Base-by-base conservation (phyloP, 2,329 filamentous ascomycete genomes). In the Capronia epimyces region DNA sequence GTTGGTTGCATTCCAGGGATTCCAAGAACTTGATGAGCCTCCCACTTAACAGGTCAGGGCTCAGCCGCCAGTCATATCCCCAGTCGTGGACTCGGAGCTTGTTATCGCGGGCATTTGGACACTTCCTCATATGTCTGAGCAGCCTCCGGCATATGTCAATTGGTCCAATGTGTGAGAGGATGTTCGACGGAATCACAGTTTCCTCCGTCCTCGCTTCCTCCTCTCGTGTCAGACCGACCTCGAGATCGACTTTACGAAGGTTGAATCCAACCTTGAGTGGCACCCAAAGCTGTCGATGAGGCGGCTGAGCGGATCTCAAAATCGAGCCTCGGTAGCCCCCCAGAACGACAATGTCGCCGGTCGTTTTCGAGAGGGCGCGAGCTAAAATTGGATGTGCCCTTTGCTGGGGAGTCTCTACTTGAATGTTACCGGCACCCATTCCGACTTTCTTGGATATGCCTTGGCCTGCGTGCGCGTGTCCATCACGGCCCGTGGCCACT, bases 1-100 rank as follows among this genome's bases (percentile, higher is more conserved):
- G 72, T 41, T 79, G 75, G 63, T 96, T 96, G 45, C 82, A 89
- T 0, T 86, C 86, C 1, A 97, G 73, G 1, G 70, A 75, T 63
- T 86, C 81, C 12, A 97, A 72, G 62, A 87, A 95, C 15, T 78
- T 70, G 29, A 84, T 80, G n/a, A 97, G 72, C 54, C 81, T 81
- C 40, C 76, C 74, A 2, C 86, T 89, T 0, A 93, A 76, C 1
- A 89, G 72, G 62, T 84, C 79, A 1, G 91, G 91, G 57, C 87
- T 93, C 32, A 96, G 72, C 13, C 91, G 79, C 91, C 91, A 97
- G 69, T 97, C 91, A 62, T 95, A 97, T 15, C 90, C 89, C 64
- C 91, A 97, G 62, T 96, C 85, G 74, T 89, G 89, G 1, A 95
- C 79, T 41, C 89, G 78, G 4, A 96, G 71, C 56, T 79, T 84